These are phyloP conservation scores for Penicillium corylophilum DNA, from an alignment of 2,329 filamentous ascomycete genomes.

Conservation along the genomic window DNA sequence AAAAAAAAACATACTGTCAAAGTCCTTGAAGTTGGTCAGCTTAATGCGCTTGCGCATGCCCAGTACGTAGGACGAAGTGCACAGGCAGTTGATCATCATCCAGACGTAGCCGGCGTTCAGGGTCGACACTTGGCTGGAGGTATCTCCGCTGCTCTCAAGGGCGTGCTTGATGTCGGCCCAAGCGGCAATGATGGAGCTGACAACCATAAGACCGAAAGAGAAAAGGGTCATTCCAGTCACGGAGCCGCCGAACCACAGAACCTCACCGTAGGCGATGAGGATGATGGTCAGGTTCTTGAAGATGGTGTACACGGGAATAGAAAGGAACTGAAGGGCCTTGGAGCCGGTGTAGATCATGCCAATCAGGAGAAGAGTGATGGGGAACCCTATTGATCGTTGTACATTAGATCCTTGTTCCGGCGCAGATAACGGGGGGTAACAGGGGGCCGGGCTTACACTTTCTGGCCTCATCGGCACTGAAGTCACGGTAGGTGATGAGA, in stretches of 20 bases:
- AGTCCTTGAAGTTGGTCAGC: conserved; percentile 99
- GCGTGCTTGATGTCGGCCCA: conserved; percentile 96
- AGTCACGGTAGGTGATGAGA: conserved; percentile 78
- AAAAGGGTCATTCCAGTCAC: conserved; percentile 85
- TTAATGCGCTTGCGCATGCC: conserved; percentile 98
- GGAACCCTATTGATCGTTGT: conserved; percentile 69
- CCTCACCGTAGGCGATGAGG: conserved; percentile 96
- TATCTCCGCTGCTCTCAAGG: conserved; percentile 64
- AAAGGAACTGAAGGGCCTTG: conserved; percentile 93
- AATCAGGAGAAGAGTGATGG: conserved; percentile 90
- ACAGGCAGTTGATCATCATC: conserved; percentile 97
- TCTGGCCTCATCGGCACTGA: conserved; percentile 83
- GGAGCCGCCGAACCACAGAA: conserved; percentile 94
- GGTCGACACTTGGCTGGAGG: conserved; percentile 76
- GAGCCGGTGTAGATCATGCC: conserved; percentile 99
- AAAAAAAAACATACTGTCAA: conserved; percentile 74
- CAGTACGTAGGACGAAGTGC: conserved; percentile 84
- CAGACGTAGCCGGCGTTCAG: conserved; percentile 93
- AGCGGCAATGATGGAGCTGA: conserved; percentile 89
- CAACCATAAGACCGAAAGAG: conserved; percentile 93
- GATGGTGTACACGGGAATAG: conserved; percentile 97
- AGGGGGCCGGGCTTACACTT: conserved; percentile 66
- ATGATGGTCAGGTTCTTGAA: conserved; percentile 99
- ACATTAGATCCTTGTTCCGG: conserved; percentile 1
- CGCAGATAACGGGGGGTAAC: not conserved